These are phyloP conservation scores for Parmelia sp. DNA, from an alignment of 495 filamentous ascomycete genomes.

Conservation along the genomic window DNA sequence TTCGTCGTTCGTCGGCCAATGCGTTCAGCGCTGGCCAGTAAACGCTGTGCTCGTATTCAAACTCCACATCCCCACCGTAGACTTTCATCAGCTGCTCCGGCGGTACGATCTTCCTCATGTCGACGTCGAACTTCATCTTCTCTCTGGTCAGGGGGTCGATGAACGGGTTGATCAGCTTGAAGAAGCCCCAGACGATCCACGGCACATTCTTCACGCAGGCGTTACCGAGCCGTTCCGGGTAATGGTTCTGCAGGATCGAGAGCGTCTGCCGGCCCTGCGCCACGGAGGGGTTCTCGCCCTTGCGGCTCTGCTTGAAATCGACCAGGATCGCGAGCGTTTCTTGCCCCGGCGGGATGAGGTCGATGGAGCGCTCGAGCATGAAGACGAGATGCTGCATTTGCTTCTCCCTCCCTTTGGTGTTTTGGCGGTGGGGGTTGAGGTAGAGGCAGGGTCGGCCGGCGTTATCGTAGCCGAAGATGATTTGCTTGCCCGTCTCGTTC, in stretches of 20 bases:
- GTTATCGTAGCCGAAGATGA: conserved; percentile 81
- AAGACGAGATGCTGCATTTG: conserved; percentile 92
- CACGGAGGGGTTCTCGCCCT: conserved; percentile 69
- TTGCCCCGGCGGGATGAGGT: conserved; percentile 77
- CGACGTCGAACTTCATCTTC: conserved; percentile 93
- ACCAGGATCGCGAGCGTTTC: conserved; percentile 81
- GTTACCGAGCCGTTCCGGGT: conserved; percentile 85
- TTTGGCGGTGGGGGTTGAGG: conserved; percentile 80
- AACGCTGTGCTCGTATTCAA: conserved; percentile 70
- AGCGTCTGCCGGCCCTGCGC: conserved; percentile 72
- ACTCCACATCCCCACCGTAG: conserved; percentile 50
- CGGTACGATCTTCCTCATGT: conserved; percentile 71
- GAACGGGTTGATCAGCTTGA: conserved; percentile 91
- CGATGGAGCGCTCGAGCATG: conserved; percentile 86
- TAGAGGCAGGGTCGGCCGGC: conserved; percentile 79
- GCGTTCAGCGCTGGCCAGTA: conserved; percentile 85
- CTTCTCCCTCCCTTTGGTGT: conserved; percentile 79
- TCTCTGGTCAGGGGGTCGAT: conserved; percentile 87
- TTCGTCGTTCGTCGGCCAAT: conserved; percentile 55
- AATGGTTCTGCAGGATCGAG: conserved; percentile 86
- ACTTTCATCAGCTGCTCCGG: conserved; percentile 65
- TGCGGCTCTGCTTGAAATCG: conserved; percentile 75
- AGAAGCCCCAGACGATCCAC: conserved; percentile 82
- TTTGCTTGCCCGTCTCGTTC: conserved; percentile 93
- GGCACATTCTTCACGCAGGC: conserved; percentile 78